Conservation (phyloP, 108 stramenopile genomes). For the Cyclotella cryptica region DNA sequence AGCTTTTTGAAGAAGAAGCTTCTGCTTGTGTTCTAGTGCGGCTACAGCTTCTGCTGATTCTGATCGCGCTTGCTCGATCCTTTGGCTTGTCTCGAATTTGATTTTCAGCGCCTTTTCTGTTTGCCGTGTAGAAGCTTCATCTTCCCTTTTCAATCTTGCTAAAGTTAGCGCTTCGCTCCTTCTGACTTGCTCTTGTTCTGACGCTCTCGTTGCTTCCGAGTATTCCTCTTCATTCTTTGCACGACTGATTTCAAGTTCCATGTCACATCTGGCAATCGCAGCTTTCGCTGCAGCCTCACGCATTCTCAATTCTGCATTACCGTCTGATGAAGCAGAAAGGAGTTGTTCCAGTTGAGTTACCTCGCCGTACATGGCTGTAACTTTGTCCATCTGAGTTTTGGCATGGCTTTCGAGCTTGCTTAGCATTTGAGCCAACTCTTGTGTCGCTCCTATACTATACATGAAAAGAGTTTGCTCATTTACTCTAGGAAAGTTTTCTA, state of each 20-base stretch:
- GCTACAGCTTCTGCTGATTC: constrained; percentile 49
- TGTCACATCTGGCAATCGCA: constrained; percentile 41
- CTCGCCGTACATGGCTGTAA: constrained; percentile 45
- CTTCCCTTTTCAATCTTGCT: constrained; percentile 55
- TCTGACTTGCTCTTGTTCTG: constrained; percentile 45
- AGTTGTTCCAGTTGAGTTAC: constrained; percentile 47
- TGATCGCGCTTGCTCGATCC: constrained; percentile 39
- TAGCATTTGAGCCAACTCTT: constrained; percentile 59
- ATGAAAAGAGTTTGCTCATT: constrained; percentile 72
- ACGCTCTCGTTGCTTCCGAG: constrained; percentile 37
- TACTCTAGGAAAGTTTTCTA: constrained; percentile 65
- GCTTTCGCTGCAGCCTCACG: constrained; percentile 56
- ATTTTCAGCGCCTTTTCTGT: constrained; percentile 47
- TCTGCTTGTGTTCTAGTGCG: constrained; percentile 37
- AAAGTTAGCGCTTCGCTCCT: constrained; percentile 52
- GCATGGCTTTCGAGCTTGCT: constrained; percentile 42
- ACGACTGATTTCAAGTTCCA: constrained; percentile 55
- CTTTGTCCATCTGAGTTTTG: constrained; percentile 44
- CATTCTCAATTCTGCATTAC: constrained; percentile 57
- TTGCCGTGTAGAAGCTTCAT: constrained; percentile 47
- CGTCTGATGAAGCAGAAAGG: constrained; percentile 41
- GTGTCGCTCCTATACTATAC: constrained; percentile 73
- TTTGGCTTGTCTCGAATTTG: constrained; percentile 60
- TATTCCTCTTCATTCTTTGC: constrained; percentile 62
- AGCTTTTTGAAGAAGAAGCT: constrained; percentile 43